These are phyloP conservation scores for Monosporascus ibericus DNA, from an alignment of 2,329 filamentous ascomycete species.

Conservation along the genomic window DNA sequence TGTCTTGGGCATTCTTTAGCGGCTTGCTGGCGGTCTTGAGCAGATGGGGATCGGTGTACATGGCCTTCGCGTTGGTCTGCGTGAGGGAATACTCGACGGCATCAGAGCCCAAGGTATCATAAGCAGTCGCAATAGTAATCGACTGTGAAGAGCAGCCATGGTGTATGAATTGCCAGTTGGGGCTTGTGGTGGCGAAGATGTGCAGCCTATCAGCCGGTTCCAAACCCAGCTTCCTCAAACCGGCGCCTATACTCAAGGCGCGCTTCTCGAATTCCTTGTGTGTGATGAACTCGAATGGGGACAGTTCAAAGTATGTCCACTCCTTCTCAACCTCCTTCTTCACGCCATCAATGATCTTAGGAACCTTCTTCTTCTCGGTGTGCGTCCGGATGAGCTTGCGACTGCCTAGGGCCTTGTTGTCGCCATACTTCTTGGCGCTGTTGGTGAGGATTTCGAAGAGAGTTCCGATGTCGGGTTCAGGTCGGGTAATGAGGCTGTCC, in stretches of 20 bases:
- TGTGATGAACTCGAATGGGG: constrained; percentile 67
- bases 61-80: constrained; percentile 73
- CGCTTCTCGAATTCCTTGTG: constrained; percentile 74
- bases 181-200: constrained; percentile 77
- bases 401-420: constrained; percentile 61
- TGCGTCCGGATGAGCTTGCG: constrained; percentile 72
- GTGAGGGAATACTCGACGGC: constrained; percentile 81
- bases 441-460: constrained; percentile 73
- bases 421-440: constrained; percentile 56
- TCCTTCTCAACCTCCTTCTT: constrained; percentile 79
- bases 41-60: constrained; percentile 82
- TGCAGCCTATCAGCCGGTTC: constrained; percentile 63
- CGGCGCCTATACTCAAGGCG: constrained; percentile 63
- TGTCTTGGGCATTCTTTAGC: constrained; percentile 48
- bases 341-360: constrained; percentile 80
- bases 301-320: constrained; percentile 86
- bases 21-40: constrained; percentile 53
- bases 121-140: constrained; percentile 87
- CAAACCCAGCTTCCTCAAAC: constrained; percentile 69
- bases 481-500: constrained; percentile 60
- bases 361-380: constrained; percentile 80
- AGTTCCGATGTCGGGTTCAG: constrained; percentile 65
- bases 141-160: constrained; percentile 77
- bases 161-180: constrained; percentile 78
- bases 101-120: constrained; percentile 82